These are phyloP conservation scores for Pueraria montana DNA, from an alignment of 306 rosid genomes.

Conservation along the genomic window DNA sequence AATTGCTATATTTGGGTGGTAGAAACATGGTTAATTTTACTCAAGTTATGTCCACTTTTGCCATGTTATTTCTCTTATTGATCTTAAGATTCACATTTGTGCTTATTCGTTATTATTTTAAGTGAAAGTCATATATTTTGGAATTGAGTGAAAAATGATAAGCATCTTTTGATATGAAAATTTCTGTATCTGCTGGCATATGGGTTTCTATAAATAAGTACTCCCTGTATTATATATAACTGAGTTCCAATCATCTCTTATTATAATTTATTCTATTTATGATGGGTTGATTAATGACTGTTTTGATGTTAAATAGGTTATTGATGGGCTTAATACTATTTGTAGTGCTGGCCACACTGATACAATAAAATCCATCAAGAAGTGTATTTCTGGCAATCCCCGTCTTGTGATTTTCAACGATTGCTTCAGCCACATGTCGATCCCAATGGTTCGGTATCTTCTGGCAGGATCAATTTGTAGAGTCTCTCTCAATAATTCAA, in stretches of 20 bases:
- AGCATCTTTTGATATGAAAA: constrained; percentile 19
- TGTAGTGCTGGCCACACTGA: constrained; percentile 60
- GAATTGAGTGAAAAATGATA: neutral
- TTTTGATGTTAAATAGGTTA: constrained; percentile 66
- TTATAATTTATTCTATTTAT: constrained; percentile 36
- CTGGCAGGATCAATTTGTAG: constrained; percentile 65
- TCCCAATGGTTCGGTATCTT: constrained; percentile 67
- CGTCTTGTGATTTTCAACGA: constrained; percentile 76
- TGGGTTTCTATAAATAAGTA: constrained; percentile 4
- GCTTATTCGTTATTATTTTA: neutral
- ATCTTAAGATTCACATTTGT: neutral
- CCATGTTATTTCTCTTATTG: neutral
- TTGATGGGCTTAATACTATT: constrained; percentile 74
- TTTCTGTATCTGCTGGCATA: constrained; percentile 7
- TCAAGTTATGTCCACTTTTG: neutral
- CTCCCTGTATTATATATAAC: neutral
- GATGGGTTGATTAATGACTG: constrained; percentile 40
- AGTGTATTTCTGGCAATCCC: constrained; percentile 59
- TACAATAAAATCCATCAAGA: constrained; percentile 63
- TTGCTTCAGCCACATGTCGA: constrained; percentile 53
- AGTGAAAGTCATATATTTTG: neutral
- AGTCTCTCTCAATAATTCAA: constrained; percentile 64
- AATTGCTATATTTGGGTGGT: neutral
- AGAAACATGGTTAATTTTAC: constrained; percentile 1
- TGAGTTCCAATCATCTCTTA: constrained; percentile 14